Evolutionary conservation across 371 early-diverging fungal species (phyloP).

Genomic region (Zychaea mexicana): DNA sequence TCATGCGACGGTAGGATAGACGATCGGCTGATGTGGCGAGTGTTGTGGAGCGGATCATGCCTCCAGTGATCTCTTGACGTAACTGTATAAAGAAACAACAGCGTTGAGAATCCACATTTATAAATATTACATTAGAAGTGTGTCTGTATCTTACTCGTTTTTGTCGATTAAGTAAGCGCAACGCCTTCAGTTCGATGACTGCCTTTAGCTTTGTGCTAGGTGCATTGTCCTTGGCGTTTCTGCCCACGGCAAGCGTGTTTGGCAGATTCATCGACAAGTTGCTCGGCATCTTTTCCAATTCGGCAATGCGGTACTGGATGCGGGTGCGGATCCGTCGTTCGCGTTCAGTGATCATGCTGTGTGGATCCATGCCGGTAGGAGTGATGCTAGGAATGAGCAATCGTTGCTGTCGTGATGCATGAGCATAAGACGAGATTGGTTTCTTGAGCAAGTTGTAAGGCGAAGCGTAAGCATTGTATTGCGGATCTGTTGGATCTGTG

Average conservation of each 20-base stretch:
- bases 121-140: background rate
- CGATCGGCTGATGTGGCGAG: constrained; percentile 83
- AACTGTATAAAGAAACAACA: constrained; percentile 60
- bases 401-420: constrained; percentile 74
- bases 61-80: constrained; percentile 78
- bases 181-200: constrained; percentile 4
- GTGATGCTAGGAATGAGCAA: constrained; percentile 64
- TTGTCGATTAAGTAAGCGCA: constrained; percentile 71
- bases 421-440: constrained; percentile 47
- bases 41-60: constrained; percentile 70
- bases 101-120: background rate
- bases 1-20: constrained; percentile 79
- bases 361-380: constrained; percentile 81
- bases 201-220: constrained; percentile 45
- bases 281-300: constrained; percentile 66
- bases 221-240: background rate
- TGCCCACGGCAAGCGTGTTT: constrained; percentile 50
- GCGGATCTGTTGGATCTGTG: background rate
- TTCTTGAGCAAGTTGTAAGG: constrained; percentile 59
- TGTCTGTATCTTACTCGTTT: constrained; percentile 41
- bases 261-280: constrained; percentile 25
- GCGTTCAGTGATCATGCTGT: constrained; percentile 74
- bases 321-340: constrained; percentile 71
- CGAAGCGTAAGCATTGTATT: constrained; percentile 40
- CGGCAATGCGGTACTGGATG: constrained; percentile 75